phyloP scores from a whole-genome alignment of 345 rosid genomes.

The Geranium brycei region DNA sequence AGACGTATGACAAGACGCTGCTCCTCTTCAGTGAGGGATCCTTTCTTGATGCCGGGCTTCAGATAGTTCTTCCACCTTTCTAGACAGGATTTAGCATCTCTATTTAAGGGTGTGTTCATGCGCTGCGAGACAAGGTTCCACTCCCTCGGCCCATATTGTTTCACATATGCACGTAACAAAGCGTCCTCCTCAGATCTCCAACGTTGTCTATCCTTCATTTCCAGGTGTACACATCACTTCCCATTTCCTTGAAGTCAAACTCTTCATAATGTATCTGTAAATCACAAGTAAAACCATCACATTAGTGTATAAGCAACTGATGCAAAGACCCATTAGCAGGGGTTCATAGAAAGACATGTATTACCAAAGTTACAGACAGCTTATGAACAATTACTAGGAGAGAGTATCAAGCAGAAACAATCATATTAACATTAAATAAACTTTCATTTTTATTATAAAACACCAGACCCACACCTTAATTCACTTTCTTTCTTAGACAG shows the following conservation, averaged over 20 bases:
- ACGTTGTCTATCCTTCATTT: conserved; percentile 99
- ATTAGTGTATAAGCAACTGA: neutral
- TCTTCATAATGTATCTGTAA: conserved; percentile 44
- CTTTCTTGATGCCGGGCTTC: neutral
- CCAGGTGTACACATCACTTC: conserved; percentile 42
- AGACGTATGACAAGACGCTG: neutral
- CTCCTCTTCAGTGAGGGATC: conserved; percentile 1
- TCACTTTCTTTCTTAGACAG: too few species aligned
- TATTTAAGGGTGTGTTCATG: conserved; percentile 12
- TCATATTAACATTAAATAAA: too few species aligned
- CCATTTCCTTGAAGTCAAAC: conserved; percentile 40
- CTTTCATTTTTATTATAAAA: too few species aligned
- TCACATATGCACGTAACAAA: conserved; percentile 69
- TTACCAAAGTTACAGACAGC: too few species aligned
- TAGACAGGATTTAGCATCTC: neutral
- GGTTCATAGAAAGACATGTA: too few species aligned
- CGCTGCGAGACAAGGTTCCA: conserved; percentile 91
- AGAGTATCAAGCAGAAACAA: too few species aligned
- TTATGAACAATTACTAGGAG: too few species aligned
- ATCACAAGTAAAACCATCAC: neutral
- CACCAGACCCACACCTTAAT: too few species aligned
- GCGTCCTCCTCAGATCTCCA: conserved; percentile 99
- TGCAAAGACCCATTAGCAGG: neutral
- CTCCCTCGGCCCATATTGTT: conserved; percentile 91
- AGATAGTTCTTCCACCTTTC: conserved; percentile 6